A percentile compares a stretch with the other conserved stretches of the same genome.
Conservation (phyloP, 768 basidiomycete genomes). For the Lentinula guzmanii region DNA sequence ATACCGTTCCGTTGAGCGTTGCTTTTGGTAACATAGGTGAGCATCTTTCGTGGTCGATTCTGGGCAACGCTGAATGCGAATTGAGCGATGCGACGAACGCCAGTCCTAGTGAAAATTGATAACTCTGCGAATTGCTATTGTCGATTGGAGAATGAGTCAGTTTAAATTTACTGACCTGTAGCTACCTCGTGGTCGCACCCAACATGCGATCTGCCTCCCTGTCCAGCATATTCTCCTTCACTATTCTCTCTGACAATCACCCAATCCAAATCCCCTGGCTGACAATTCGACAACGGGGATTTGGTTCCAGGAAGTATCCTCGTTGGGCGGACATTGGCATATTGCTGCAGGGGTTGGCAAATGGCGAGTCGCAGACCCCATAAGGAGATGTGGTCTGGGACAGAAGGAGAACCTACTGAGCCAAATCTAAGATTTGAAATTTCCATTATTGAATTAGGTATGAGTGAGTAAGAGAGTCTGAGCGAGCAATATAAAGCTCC, state of each 20-base stretch:
- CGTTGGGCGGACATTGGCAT: constrained; percentile 43
- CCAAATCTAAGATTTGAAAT: background rate
- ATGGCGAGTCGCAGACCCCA: constrained; percentile 48
- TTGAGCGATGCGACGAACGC: constrained; percentile 42
- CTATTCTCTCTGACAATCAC: constrained; percentile 51
- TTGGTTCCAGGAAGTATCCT: constrained; percentile 41
- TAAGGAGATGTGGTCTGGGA: constrained; percentile 53
- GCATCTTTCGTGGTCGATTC: constrained; percentile 38
- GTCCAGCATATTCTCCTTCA: constrained; percentile 51
- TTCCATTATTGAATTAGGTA: no score
- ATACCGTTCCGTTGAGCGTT: constrained; percentile 44
- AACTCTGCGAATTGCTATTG: constrained; percentile 14
- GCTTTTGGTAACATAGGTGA: constrained; percentile 50
- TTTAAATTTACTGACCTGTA: constrained; percentile 10
- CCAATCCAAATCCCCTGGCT: constrained; percentile 40
- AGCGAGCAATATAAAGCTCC: background rate
- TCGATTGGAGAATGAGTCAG: background rate
- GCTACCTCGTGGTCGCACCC: constrained; percentile 18
- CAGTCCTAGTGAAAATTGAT: constrained; percentile 42
- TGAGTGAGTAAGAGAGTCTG: background rate
- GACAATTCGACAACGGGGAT: constrained; percentile 40
- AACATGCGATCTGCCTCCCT: constrained; percentile 32
- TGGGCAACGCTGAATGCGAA: constrained; percentile 50
- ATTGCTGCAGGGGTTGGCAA: constrained; percentile 47
- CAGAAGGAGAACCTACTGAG: constrained; percentile 40